Conservation (phyloP, 108 stramenopile species). For the Nitzschia putrida region DNA sequence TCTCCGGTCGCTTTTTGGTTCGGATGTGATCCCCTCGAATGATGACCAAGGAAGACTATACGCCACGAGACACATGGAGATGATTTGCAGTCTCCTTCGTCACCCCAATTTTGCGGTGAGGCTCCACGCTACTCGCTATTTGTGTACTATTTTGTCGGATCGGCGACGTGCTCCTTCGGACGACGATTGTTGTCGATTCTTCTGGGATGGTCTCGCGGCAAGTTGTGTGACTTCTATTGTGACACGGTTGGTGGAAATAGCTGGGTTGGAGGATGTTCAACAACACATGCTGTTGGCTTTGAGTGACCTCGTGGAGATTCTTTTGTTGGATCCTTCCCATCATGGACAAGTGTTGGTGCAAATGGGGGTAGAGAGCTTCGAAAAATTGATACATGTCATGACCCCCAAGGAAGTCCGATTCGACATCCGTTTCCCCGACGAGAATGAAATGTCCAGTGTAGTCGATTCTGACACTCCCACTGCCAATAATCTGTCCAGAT, state of each 20-base stretch:
- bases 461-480: constrained; percentile 34
- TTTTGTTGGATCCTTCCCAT: constrained; percentile 8
- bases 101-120: not conserved
- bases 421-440: constrained; percentile 2
- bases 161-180: constrained; percentile 7
- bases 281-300: constrained; percentile 21
- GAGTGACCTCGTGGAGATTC: constrained; percentile 11
- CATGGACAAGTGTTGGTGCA: not conserved
- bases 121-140: constrained; percentile 1
- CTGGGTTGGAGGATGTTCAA: constrained; percentile 8
- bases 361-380: constrained; percentile 21
- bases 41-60: no score
- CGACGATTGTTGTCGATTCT: constrained; percentile 30
- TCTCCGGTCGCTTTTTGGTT: no score
- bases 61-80: no score
- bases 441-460: not conserved
- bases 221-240: not conserved
- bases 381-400: constrained; percentile 23
- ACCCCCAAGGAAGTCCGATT: constrained; percentile 21
- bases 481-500: constrained; percentile 29
- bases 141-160: constrained; percentile 20
- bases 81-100: no score
- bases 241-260: not conserved
- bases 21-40: no score
- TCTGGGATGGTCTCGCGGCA: constrained; percentile 31